Evolutionary conservation across 2,329 filamentous ascomycete species (phyloP).

Genomic region (Fusarium liriodendri): DNA sequence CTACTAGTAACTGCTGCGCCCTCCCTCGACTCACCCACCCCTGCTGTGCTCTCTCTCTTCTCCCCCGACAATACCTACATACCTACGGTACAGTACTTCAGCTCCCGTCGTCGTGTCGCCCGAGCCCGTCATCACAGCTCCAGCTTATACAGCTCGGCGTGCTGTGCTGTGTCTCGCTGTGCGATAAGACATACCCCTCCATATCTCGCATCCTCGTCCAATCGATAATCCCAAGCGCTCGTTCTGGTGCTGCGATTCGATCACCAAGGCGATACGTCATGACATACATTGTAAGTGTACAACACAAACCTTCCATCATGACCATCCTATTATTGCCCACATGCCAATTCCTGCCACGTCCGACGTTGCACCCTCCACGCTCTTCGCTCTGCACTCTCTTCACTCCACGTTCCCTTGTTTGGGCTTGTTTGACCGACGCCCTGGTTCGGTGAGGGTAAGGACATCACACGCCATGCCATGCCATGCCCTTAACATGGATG

Average conservation of each 20-base stretch:
- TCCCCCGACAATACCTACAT: constrained; percentile 3
- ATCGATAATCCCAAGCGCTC: constrained; percentile 27
- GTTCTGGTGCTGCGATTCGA: constrained; percentile 30
- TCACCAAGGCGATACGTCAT: constrained; percentile 48
- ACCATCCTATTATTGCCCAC: constrained; percentile 29
- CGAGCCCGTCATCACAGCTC: background rate
- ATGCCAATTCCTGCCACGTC: constrained; percentile 39
- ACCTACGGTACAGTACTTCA: constrained; percentile 5
- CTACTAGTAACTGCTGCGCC: constrained; percentile 18
- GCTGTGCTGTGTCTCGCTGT: constrained; percentile 21
- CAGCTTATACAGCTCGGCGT: constrained; percentile 15
- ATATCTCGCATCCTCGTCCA: constrained; percentile 28
- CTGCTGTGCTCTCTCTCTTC: constrained; percentile 15
- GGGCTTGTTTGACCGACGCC: constrained; percentile 28
- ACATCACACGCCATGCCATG: constrained; percentile 32
- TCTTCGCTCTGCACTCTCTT: constrained; percentile 25
- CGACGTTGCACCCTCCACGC: constrained; percentile 34
- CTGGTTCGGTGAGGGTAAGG: constrained; percentile 28
- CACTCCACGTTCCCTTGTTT: constrained; percentile 29
- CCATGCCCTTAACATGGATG: constrained; percentile 29
- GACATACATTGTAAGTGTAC: constrained; percentile 54
- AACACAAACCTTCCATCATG: constrained; percentile 26
- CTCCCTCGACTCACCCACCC: constrained; percentile 17
- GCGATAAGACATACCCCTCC: constrained; percentile 25
- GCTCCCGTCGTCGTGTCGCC: constrained; percentile 14